Evolutionary conservation across 2,329 filamentous ascomycete genomes (phyloP).

Genomic region (Talaromyces islandicus): DNA sequence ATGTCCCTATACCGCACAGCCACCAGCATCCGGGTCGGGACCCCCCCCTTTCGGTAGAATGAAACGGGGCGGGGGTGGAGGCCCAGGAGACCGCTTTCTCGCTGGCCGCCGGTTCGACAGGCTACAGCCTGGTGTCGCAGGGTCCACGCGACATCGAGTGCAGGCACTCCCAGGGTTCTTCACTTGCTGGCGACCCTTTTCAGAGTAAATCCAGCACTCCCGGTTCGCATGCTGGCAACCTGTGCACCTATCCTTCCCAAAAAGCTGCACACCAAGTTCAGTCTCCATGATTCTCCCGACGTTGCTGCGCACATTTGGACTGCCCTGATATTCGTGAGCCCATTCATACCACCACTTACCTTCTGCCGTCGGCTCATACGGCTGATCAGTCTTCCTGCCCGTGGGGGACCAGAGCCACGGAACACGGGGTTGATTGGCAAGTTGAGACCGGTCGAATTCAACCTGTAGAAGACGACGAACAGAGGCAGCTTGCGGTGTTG

Average conservation of each 20-base stretch:
- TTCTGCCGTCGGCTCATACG: not conserved
- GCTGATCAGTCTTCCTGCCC: not conserved
- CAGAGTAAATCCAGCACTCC: constrained; percentile 3
- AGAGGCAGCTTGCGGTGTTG: not conserved
- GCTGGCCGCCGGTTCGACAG: not conserved
- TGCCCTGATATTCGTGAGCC: not conserved
- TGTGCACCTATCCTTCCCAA: not conserved
- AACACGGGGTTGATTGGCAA: not conserved
- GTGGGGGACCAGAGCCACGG: not conserved
- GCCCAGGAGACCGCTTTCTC: not conserved
- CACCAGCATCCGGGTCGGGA: too few relatives aligned
- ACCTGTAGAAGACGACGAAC: not conserved
- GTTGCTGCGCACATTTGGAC: not conserved
- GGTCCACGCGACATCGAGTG: constrained; percentile 3
- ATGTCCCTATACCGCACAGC: too few relatives aligned
- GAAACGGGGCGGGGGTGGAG: too few relatives aligned
- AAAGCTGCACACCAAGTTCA: not conserved
- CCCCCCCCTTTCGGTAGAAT: too few relatives aligned
- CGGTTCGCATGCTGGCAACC: not conserved
- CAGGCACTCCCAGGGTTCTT: too few relatives aligned
- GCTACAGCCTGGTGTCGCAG: not conserved
- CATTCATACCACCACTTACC: not conserved
- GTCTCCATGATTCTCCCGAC: constrained; percentile 4
- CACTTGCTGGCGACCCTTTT: too few relatives aligned
- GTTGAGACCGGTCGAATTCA: not conserved